Evolutionary conservation across 108 stramenopile species (phyloP).

Genomic region (Schizochytrium sp.): DNA sequence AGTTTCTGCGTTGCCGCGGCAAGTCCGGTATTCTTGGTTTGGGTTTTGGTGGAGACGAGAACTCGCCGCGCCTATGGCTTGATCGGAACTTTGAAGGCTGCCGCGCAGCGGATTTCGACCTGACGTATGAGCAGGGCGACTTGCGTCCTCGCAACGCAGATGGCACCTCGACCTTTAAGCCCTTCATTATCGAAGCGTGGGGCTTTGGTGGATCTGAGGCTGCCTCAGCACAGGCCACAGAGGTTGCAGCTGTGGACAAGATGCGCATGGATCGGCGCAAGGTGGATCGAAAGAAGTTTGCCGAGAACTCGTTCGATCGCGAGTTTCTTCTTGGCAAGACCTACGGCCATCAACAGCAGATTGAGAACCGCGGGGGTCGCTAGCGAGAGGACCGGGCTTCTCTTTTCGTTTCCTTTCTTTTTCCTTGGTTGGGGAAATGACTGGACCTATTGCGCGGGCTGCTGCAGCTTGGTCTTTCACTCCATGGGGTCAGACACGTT

Average conservation of each 20-base stretch:
- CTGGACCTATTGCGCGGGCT: background rate
- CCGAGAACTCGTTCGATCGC: conserved; percentile 10
- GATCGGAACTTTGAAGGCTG: background rate
- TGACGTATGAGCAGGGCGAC: conserved; percentile 6
- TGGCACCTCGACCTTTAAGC: background rate
- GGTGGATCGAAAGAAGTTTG: conserved; percentile 11
- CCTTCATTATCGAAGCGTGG: background rate
- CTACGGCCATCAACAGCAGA: background rate
- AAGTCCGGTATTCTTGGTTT: background rate
- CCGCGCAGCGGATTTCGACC: background rate
- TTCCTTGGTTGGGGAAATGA: background rate
- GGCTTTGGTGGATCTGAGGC: background rate
- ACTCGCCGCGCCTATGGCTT: background rate
- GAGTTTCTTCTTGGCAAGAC: conserved; percentile 1
- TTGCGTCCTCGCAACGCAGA: background rate
- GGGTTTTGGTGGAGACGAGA: background rate
- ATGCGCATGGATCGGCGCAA: background rate
- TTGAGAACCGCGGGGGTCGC: background rate
- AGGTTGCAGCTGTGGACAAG: background rate
- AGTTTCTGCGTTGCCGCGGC: background rate
- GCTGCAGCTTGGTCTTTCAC: too few relatives aligned
- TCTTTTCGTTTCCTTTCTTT: background rate
- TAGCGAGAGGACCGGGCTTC: background rate
- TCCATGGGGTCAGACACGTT: too few relatives aligned
- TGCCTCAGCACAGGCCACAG: background rate